Percentiles rank a stretch among this genome's conserved stretches.
phyloP scores from a whole-genome alignment of 345 rosid species.

The Lenwebbia sp. region DNA sequence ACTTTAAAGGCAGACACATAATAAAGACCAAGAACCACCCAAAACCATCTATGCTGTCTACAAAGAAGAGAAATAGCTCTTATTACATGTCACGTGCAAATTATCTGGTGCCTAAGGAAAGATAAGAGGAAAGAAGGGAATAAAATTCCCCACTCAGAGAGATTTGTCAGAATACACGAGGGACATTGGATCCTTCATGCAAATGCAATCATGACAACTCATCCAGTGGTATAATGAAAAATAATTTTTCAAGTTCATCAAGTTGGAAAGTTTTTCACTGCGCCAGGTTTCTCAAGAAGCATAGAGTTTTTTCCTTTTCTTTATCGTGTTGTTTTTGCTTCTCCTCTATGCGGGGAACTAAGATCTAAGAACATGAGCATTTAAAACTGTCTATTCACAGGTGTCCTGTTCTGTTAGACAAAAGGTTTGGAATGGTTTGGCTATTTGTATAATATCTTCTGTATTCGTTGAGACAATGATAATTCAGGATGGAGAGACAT shows the following conservation, averaged over 20 bases:
- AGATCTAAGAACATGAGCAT: too few species aligned
- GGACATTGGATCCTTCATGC: not conserved
- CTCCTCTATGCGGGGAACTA: too few species aligned
- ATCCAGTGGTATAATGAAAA: too few species aligned
- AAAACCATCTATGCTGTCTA: not conserved
- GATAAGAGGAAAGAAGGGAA: not conserved
- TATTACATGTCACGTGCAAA: not conserved
- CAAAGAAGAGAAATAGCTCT: not conserved
- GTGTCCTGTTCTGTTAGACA: too few species aligned
- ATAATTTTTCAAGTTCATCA: too few species aligned
- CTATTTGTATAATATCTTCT: too few species aligned
- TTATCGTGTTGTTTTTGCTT: not conserved
- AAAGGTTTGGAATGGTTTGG: not conserved
- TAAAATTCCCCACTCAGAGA: not conserved
- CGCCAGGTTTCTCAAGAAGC: too few species aligned
- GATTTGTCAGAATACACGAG: not conserved
- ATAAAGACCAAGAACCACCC: too few species aligned
- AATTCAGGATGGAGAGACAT: slow-evolving; percentile 19
- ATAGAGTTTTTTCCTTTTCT: not conserved
- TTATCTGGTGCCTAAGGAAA: not conserved
- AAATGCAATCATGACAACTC: not conserved
- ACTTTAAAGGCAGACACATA: not conserved
- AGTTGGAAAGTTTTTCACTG: too few species aligned
- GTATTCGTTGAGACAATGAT: not conserved
- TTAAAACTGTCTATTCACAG: too few species aligned